phyloP scores from a whole-genome alignment of 108 stramenopile genomes.

The Pseudonitzschia pungens region DNA sequence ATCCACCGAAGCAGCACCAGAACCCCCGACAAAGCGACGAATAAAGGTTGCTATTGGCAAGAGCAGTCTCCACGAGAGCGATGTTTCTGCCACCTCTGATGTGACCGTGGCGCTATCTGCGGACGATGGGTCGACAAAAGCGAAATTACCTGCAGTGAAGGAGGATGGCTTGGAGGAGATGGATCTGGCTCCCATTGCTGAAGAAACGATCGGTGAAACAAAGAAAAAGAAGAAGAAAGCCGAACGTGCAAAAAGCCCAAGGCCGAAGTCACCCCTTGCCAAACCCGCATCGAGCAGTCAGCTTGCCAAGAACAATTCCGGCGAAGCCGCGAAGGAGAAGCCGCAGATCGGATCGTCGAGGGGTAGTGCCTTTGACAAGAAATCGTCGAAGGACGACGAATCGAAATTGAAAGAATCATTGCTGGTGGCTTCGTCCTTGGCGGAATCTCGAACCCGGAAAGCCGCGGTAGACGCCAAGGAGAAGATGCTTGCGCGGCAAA shows the following conservation, averaged over 20 bases:
- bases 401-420: neutral
- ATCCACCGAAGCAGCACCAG: too few species aligned
- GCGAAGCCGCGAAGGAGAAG: neutral
- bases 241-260: conserved; percentile 13
- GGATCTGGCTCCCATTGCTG: neutral
- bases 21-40: neutral
- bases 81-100: neutral
- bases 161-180: neutral
- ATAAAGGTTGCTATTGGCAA: neutral
- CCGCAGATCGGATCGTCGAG: neutral
- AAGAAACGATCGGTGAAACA: neutral
- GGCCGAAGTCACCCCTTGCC: conserved; percentile 1
- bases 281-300: neutral
- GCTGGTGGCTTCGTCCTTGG: neutral
- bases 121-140: neutral
- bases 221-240: conserved; percentile 19
- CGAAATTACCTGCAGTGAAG: neutral
- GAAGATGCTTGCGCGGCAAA: neutral
- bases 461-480: conserved; percentile 33
- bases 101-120: neutral
- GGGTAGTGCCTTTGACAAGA: neutral
- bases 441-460: conserved; percentile 47
- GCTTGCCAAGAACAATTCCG: neutral
- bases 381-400: conserved; percentile 8
- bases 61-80: neutral